A percentile compares a stretch with the other conserved stretches of the same genome.
Evolutionary conservation across 1,139 yeast genomes (phyloP).

Genomic region (Pichia sp.): DNA sequence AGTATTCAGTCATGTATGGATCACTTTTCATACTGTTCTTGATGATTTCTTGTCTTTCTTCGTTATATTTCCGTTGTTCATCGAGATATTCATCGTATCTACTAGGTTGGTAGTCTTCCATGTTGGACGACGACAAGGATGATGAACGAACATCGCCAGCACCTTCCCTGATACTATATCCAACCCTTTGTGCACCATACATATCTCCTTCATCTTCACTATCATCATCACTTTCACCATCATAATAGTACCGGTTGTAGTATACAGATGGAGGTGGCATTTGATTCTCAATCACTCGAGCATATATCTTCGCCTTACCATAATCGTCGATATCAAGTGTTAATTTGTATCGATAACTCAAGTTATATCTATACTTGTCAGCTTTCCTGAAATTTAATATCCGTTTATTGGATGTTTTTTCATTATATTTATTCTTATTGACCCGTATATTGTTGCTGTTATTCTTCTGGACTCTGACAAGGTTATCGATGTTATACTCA

Average conservation of each 20-base stretch:
- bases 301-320: conserved; percentile 14
- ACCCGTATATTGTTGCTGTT: neutral
- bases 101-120: conserved; percentile 1
- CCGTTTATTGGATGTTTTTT: no score
- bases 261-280: no score
- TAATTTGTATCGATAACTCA: conserved; percentile 11
- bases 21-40: conserved; percentile 15
- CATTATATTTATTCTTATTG: neutral
- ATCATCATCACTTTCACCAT: neutral
- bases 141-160: neutral
- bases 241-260: neutral
- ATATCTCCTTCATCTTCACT: no score
- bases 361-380: conserved; percentile 2
- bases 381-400: no score
- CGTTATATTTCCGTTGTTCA: conserved; percentile 1
- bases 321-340: conserved; percentile 12
- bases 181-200: no score
- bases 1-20: conserved; percentile 10
- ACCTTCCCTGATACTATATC: neutral
- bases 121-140: neutral
- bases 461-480: neutral
- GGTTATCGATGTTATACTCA: neutral
- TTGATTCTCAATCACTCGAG: conserved; percentile 12
- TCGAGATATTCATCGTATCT: conserved; percentile 11
- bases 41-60: conserved; percentile 6